These are phyloP conservation scores for Ampelocalamus luodianensis DNA, from an alignment of 176 grass and related monocot species.

Conservation along the genomic window DNA sequence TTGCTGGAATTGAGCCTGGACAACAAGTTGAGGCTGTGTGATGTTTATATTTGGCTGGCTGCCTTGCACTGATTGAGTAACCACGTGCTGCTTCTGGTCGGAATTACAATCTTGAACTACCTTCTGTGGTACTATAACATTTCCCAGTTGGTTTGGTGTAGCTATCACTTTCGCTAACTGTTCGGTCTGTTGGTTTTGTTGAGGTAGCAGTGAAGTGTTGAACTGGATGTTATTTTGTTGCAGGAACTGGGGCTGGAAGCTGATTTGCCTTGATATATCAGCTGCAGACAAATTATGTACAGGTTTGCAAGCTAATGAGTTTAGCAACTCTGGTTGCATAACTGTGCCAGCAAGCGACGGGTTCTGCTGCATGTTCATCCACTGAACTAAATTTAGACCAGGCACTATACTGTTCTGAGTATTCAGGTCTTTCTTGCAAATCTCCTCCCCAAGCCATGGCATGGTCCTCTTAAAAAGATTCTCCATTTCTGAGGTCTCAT, in stretches of 20 bases:
- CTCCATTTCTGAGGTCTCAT: constrained; percentile 62
- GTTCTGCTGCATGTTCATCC: constrained; percentile 78
- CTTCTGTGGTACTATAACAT: constrained; percentile 47
- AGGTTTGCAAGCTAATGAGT: constrained; percentile 55
- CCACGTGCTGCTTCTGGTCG: constrained; percentile 48
- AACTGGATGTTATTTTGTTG: constrained; percentile 78
- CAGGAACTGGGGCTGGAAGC: constrained; percentile 62
- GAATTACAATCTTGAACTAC: constrained; percentile 51
- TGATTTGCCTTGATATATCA: constrained; percentile 69
- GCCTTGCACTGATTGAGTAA: constrained; percentile 44
- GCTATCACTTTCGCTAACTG: constrained; percentile 54
- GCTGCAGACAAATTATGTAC: constrained; percentile 58
- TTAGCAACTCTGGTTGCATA: constrained; percentile 62
- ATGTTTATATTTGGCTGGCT: constrained; percentile 48
- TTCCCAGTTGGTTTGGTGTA: constrained; percentile 51
- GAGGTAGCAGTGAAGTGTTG: constrained; percentile 51
- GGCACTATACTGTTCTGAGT: constrained; percentile 60
- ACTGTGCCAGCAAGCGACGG: constrained; percentile 45
- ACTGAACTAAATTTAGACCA: constrained; percentile 71
- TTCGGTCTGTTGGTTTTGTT: constrained; percentile 58
- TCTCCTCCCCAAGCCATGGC: constrained; percentile 72
- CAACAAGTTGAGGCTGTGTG: constrained; percentile 45
- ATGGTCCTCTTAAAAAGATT: constrained; percentile 60
- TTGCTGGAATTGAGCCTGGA: constrained; percentile 53
- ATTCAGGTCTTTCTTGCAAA: constrained; percentile 67